Percentiles rank a stretch among this genome's conserved stretches.
Evolutionary conservation across 2,329 filamentous ascomycete genomes (phyloP).

Genomic region (Curvularia spicifera): DNA sequence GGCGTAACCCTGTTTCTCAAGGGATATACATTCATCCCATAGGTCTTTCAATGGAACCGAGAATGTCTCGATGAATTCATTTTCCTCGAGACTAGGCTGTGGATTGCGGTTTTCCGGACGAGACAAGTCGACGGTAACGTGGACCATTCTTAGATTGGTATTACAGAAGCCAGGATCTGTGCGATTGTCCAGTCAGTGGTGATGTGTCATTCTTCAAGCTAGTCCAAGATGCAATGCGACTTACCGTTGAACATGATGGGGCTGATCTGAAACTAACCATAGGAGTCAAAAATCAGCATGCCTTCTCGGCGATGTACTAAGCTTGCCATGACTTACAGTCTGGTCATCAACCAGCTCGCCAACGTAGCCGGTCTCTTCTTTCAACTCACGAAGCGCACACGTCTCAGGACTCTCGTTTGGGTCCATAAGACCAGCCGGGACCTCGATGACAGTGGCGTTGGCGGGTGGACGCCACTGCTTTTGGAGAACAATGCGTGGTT

Average conservation of each 20-base stretch:
- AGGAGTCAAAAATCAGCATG: background rate
- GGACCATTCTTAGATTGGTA: conserved; percentile 66
- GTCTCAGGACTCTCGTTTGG: conserved; percentile 63
- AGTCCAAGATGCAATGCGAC: conserved; percentile 12
- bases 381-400: conserved; percentile 66
- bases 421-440: conserved; percentile 68
- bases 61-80: conserved; percentile 84
- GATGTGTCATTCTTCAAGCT: background rate
- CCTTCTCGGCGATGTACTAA: too few relatives aligned
- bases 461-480: conserved; percentile 67
- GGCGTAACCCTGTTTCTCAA: conserved; percentile 74
- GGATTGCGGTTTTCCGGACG: conserved; percentile 72
- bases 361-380: conserved; percentile 69
- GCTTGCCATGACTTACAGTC: conserved; percentile 1
- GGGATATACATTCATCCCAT: conserved; percentile 69
- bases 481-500: conserved; percentile 49
- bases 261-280: conserved; percentile 42
- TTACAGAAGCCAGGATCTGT: conserved; percentile 53
- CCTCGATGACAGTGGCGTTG: conserved; percentile 66
- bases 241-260: conserved; percentile 54
- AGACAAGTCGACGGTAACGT: conserved; percentile 74
- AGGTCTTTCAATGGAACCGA: conserved; percentile 68
- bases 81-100: conserved; percentile 73
- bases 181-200: background rate
- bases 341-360: conserved; percentile 51